These are phyloP conservation scores for Gryganskiella cystojenkinii DNA, from an alignment of 192 early-diverging fungal species.

Conservation along the genomic window DNA sequence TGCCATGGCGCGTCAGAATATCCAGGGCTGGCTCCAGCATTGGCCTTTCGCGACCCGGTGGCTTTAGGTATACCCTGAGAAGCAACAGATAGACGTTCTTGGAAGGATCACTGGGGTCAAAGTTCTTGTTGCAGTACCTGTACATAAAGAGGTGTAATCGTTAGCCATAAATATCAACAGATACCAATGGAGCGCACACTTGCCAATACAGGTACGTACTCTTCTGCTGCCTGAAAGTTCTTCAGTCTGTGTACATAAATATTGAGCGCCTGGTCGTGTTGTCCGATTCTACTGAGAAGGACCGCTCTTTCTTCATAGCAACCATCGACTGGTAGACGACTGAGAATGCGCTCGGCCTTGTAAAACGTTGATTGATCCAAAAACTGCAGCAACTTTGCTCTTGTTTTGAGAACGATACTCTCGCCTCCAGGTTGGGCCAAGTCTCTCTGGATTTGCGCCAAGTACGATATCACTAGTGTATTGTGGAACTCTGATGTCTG, in stretches of 20 bases:
- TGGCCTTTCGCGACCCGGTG: slow-evolving; percentile 53
- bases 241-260: slow-evolving; percentile 85
- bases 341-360: slow-evolving; percentile 79
- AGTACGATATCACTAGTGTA: slow-evolving; percentile 81
- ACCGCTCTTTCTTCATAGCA: slow-evolving; percentile 86
- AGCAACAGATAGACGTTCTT: slow-evolving; percentile 73
- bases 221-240: slow-evolving; percentile 74
- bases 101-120: slow-evolving; percentile 57
- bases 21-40: slow-evolving; percentile 68
- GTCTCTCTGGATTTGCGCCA: slow-evolving; percentile 69
- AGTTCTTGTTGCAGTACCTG: slow-evolving; percentile 74
- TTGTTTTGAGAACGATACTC: slow-evolving; percentile 35
- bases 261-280: slow-evolving; percentile 86
- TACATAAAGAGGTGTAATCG: slow-evolving; percentile 23
- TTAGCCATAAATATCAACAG: background rate
- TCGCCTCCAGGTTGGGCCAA: slow-evolving; percentile 14
- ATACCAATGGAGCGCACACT: no score
- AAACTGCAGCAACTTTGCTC: slow-evolving; percentile 68
- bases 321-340: slow-evolving; percentile 76
- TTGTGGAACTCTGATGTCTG: slow-evolving; percentile 80
- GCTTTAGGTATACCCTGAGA: slow-evolving; percentile 69
- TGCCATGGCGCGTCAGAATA: slow-evolving; percentile 73
- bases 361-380: slow-evolving; percentile 78
- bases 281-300: slow-evolving; percentile 82
- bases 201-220: slow-evolving; percentile 53